These are phyloP conservation scores for Akanthomyces uredinophilus DNA, from an alignment of 2,329 filamentous ascomycete species.

Conservation along the genomic window DNA sequence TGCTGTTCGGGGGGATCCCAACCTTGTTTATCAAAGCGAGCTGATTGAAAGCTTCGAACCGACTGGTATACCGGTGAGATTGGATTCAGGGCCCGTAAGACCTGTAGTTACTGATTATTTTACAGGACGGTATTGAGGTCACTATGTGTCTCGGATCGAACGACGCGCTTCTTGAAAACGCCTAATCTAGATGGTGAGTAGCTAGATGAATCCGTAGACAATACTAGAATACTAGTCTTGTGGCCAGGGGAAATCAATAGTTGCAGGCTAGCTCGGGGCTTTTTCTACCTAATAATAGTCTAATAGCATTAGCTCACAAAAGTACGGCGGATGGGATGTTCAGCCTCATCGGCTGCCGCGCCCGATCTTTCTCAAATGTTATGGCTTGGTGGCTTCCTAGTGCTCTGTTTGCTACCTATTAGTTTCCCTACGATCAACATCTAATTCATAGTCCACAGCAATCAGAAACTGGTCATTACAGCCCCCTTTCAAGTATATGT, in stretches of 20 bases:
- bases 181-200: too few species aligned
- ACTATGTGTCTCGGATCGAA: conserved; percentile 47
- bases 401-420: not conserved
- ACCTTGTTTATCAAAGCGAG: conserved; percentile 60
- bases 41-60: conserved; percentile 63
- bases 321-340: too few species aligned
- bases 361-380: too few species aligned
- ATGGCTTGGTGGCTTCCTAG: too few species aligned
- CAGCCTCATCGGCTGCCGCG: too few species aligned
- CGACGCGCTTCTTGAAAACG: not conserved
- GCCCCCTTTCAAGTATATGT: not conserved
- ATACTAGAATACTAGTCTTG: not conserved
- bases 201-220: not conserved
- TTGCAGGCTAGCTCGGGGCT: too few species aligned
- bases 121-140: conserved; percentile 62
- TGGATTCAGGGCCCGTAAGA: not conserved
- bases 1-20: conserved; percentile 50
- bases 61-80: conserved; percentile 57
- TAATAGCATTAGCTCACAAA: too few species aligned
- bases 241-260: too few species aligned
- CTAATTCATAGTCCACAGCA: not conserved
- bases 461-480: not conserved
- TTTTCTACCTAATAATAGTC: too few species aligned
- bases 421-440: not conserved
- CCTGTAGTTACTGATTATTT: not conserved